Evolutionary conservation across 305 asterid species (phyloP).

Genomic region (Rubia balearica): DNA sequence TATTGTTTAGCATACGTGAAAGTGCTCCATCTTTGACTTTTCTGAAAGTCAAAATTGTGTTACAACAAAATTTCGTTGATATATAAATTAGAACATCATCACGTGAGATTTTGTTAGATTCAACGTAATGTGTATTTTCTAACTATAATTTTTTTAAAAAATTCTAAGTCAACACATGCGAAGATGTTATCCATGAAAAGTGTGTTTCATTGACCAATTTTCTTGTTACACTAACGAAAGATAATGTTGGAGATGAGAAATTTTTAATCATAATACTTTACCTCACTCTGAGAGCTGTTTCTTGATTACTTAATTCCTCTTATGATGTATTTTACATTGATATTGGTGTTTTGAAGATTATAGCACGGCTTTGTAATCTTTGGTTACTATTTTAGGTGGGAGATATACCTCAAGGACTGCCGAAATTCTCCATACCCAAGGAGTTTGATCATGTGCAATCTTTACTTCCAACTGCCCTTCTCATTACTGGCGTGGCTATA

Average conservation of each 20-base stretch:
- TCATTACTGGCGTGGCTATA: constrained; percentile 98
- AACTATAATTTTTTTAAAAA: no score
- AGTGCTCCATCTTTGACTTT: no score
- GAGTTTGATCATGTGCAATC: constrained; percentile 54
- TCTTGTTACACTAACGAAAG: background rate
- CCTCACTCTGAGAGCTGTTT: background rate
- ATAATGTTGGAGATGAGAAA: background rate
- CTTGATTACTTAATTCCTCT: background rate
- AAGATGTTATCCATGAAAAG: no score
- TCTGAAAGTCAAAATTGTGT: no score
- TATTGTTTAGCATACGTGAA: no score
- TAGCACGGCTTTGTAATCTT: background rate
- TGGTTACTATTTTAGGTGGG: constrained; percentile 59
- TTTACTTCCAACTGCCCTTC: constrained; percentile 79
- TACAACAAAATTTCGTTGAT: background rate
- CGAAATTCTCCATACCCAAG: constrained; percentile 86
- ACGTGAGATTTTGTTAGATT: background rate
- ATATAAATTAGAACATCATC: background rate
- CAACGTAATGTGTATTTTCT: no score
- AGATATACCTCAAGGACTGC: constrained; percentile 96
- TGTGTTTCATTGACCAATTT: background rate
- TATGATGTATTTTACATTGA: background rate
- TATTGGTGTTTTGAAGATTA: background rate
- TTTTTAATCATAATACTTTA: background rate
- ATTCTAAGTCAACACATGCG: no score